Evolutionary conservation across 768 basidiomycete species (phyloP).

Genomic region (Asterophora parasitica): DNA sequence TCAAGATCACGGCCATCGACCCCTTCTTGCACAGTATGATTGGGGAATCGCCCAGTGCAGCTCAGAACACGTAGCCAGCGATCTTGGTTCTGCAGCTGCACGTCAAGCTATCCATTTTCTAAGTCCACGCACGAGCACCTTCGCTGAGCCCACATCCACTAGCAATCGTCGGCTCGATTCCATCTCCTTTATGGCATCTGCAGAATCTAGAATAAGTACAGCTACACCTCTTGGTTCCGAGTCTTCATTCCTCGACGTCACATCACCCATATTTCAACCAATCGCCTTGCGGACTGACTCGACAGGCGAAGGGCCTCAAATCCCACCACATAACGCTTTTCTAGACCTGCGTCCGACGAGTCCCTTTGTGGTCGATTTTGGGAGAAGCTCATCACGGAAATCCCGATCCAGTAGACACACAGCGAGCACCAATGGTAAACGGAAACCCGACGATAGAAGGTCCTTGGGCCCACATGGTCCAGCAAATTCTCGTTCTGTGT

Average conservation of each 20-base stretch:
- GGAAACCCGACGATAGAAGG: slow-evolving; percentile 3
- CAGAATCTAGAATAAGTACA: neutral
- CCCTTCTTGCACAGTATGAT: slow-evolving; percentile 13
- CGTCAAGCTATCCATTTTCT: slow-evolving; percentile 19
- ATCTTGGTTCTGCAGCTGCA: slow-evolving; percentile 18
- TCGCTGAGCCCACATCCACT: neutral
- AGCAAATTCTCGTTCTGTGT: slow-evolving; percentile 12
- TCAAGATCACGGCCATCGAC: slow-evolving; percentile 2
- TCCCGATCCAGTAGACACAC: slow-evolving; percentile 7
- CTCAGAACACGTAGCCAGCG: slow-evolving; percentile 17
- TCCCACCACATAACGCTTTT: neutral
- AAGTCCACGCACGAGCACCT: slow-evolving; percentile 19
- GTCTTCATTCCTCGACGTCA: slow-evolving; percentile 11
- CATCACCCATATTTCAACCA: slow-evolving; percentile 8
- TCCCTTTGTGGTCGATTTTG: slow-evolving; percentile 12
- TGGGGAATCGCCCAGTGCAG: slow-evolving; percentile 18
- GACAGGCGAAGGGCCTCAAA: slow-evolving; percentile 2
- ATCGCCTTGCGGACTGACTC: slow-evolving; percentile 2
- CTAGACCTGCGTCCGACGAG: slow-evolving; percentile 9
- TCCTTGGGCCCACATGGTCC: slow-evolving; percentile 18
- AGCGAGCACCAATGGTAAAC: slow-evolving; percentile 13
- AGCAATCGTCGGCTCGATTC: neutral
- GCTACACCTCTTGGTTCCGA: slow-evolving; percentile 8
- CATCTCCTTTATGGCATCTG: neutral
- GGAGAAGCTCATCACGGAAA: neutral